Percentiles rank a stretch among this genome's conserved stretches.
These are phyloP conservation scores for Acer campestre DNA, from an alignment of 345 rosid genomes.

Conservation along the genomic window DNA sequence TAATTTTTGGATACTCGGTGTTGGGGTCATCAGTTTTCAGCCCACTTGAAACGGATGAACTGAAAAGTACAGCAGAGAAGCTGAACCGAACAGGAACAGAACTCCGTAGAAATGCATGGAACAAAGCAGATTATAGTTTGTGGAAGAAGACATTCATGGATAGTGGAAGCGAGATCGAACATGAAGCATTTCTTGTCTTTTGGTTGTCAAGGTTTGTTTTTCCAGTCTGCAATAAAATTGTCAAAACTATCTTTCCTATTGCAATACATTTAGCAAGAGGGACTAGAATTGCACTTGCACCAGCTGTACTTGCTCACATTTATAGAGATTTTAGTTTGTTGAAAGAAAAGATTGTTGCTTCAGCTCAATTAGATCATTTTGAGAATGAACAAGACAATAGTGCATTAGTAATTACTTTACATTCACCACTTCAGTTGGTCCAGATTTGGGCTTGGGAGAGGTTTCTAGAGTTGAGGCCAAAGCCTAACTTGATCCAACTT, in stretches of 20 bases:
- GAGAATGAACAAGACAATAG: background rate
- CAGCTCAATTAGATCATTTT: background rate
- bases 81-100: conserved; percentile 19
- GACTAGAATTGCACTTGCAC: conserved; percentile 49
- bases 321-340: conserved; percentile 35
- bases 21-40: conserved; percentile 43
- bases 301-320: conserved; percentile 42
- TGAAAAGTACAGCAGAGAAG: conserved; percentile 22
- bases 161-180: conserved; percentile 35
- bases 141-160: conserved; percentile 37
- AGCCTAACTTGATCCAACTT: conserved; percentile 22
- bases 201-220: conserved; percentile 45
- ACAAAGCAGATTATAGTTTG: background rate
- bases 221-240: background rate
- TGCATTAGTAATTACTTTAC: background rate
- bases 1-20: conserved; percentile 43
- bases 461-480: conserved; percentile 28
- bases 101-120: background rate
- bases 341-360: conserved; percentile 23
- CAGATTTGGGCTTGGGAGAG: conserved; percentile 54
- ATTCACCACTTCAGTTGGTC: conserved; percentile 39
- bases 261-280: conserved; percentile 45
- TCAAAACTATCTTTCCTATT: conserved; percentile 14
- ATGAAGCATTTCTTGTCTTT: conserved; percentile 45
- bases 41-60: conserved; percentile 20